A percentile compares a stretch with the other conserved stretches of the same genome.
phyloP scores from a whole-genome alignment of 495 filamentous ascomycete species.

The Penicillium cosmopolitanum region DNA sequence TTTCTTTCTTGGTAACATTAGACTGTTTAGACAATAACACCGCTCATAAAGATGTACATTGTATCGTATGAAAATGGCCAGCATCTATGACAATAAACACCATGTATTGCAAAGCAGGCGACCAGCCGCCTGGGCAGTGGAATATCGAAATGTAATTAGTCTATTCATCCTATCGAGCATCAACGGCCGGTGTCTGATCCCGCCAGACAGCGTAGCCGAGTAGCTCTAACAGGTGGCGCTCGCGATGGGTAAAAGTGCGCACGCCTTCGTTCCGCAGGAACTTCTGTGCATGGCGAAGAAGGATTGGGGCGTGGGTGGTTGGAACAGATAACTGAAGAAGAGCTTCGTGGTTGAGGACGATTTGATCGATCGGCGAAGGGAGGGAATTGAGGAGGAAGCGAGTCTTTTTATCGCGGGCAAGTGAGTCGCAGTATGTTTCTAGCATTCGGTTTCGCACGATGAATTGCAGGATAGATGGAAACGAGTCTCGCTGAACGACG shows the following conservation, averaged over 20 bases:
- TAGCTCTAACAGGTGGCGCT: constrained; percentile 49
- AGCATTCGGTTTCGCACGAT: constrained; percentile 43
- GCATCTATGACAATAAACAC: no score
- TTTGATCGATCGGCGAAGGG: constrained; percentile 15
- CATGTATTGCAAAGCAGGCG: no score
- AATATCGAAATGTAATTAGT: no score
- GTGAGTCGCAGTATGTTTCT: constrained; percentile 38
- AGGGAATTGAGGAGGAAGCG: constrained; percentile 11
- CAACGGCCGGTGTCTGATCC: constrained; percentile 28
- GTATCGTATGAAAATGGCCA: no score
- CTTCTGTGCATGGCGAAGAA: constrained; percentile 24
- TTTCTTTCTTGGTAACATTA: no score
- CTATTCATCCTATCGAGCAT: background rate
- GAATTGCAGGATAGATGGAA: constrained; percentile 39
- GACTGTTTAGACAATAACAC: no score
- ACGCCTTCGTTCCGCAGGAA: constrained; percentile 36
- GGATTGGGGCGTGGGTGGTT: constrained; percentile 5
- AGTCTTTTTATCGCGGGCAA: constrained; percentile 32
- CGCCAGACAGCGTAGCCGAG: constrained; percentile 42
- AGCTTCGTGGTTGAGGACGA: constrained; percentile 22
- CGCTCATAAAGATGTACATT: no score
- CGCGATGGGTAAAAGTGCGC: constrained; percentile 39
- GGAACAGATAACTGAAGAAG: constrained; percentile 9
- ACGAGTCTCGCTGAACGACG: constrained; percentile 24
- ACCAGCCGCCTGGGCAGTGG: no score